Conservation (phyloP, 352 stramenopile genomes). For the Elongisporangium senticosum region DNA sequence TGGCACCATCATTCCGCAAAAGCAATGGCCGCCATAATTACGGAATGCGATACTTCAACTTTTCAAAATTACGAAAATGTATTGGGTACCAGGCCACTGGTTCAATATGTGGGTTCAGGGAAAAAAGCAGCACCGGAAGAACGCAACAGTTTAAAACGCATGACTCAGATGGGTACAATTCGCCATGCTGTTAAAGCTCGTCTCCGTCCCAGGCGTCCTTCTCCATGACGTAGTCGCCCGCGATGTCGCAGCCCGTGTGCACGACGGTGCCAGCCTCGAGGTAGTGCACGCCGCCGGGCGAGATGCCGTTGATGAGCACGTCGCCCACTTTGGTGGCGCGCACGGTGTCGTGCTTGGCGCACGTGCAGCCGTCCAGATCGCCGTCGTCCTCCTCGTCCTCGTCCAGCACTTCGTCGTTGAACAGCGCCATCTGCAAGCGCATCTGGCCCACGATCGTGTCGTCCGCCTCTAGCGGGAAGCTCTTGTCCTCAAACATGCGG, state of each 20-base stretch:
- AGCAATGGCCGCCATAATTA: constrained; percentile 2
- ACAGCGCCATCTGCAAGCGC: constrained; percentile 62
- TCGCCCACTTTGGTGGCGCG: constrained; percentile 69
- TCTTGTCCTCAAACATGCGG: constrained; percentile 67
- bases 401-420: constrained; percentile 75
- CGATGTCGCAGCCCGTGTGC: constrained; percentile 53
- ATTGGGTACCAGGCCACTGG: neutral
- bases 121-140: neutral
- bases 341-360: constrained; percentile 23
- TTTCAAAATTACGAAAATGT: neutral
- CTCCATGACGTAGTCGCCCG: constrained; percentile 71
- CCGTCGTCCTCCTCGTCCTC: constrained; percentile 53
- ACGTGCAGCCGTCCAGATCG: constrained; percentile 63
- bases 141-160: neutral
- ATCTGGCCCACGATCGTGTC: constrained; percentile 75
- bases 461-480: constrained; percentile 60
- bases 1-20: neutral
- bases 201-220: constrained; percentile 73
- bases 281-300: constrained; percentile 64
- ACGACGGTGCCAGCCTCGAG: constrained; percentile 60
- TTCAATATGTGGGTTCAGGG: neutral
- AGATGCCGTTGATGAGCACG: constrained; percentile 69
- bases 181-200: constrained; percentile 27
- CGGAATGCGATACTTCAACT: constrained; percentile 1
- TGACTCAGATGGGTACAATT: neutral